Evolutionary conservation across 2,329 filamentous ascomycete genomes (phyloP).

Genomic region (Calonectria montana): DNA sequence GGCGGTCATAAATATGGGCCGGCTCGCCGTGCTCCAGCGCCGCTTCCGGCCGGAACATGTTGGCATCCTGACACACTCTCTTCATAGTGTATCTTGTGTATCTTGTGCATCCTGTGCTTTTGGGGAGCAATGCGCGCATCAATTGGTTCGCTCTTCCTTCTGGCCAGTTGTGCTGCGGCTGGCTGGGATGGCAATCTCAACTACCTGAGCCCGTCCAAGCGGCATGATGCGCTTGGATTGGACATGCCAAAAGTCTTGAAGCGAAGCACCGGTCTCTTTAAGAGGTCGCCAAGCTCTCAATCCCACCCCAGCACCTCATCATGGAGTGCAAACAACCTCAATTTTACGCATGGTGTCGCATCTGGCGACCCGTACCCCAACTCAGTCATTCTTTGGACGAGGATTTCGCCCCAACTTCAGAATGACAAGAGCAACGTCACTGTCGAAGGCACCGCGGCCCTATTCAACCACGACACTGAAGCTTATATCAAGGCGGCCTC

Average conservation of each 20-base stretch:
- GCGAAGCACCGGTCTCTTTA: not conserved
- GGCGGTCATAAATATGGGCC: not conserved
- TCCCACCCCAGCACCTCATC: not conserved
- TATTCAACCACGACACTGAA: not conserved
- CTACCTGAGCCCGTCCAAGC: slow-evolving; percentile 74
- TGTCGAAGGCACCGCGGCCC: not conserved
- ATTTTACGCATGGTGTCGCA: not conserved
- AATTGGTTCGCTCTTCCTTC: not conserved
- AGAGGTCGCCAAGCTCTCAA: not conserved
- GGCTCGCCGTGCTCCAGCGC: not conserved
- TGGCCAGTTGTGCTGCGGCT: not conserved
- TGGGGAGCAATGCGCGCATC: not conserved
- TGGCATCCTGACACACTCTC: not conserved
- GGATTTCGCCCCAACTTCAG: not conserved
- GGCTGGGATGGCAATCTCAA: slow-evolving; percentile 65
- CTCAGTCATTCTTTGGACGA: not conserved
- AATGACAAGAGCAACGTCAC: not conserved
- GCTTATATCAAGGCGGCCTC: not conserved
- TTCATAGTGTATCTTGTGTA: not conserved
- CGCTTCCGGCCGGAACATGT: too few relatives aligned
- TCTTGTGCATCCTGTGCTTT: not conserved
- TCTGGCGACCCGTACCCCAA: not conserved
- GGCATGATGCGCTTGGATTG: slow-evolving; percentile 72
- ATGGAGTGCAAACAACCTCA: not conserved
- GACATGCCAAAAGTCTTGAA: slow-evolving; percentile 59